These are phyloP conservation scores for Lentinula sp. DNA, from an alignment of 768 basidiomycete species.

Conservation along the genomic window DNA sequence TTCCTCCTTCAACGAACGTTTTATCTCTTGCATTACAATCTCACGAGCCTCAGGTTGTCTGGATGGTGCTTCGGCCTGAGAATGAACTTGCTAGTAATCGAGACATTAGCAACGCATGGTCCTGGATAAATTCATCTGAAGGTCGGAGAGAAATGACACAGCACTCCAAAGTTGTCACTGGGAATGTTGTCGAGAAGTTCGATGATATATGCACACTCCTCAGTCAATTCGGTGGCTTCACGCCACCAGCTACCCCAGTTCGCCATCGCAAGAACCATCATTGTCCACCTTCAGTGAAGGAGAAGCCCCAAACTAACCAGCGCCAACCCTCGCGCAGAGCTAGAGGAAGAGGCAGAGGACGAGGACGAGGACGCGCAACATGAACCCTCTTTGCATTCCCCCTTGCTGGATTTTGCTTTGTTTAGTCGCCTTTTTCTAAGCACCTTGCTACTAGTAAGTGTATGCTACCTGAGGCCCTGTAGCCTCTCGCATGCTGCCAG, in stretches of 20 bases:
- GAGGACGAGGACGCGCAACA: not conserved
- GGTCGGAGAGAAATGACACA: conserved; percentile 18
- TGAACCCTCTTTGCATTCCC: not conserved
- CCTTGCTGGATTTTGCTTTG: not conserved
- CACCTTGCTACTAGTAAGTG: no score
- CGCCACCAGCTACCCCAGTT: conserved; percentile 32
- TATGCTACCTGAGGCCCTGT: no score
- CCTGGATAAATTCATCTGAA: conserved; percentile 33
- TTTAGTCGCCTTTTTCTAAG: not conserved
- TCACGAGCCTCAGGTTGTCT: conserved; percentile 56
- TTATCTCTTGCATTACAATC: conserved; percentile 56
- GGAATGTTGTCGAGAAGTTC: conserved; percentile 26
- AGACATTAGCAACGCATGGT: conserved; percentile 49
- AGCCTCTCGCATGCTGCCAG: no score
- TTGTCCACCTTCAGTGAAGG: not conserved
- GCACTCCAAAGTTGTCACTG: conserved; percentile 12
- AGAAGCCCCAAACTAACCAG: not conserved
- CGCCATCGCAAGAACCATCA: conserved; percentile 9
- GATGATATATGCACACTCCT: conserved; percentile 50
- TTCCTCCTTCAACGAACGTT: conserved; percentile 33
- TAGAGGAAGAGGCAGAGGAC: not conserved
- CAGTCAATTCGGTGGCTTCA: conserved; percentile 43
- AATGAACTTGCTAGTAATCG: conserved; percentile 42
- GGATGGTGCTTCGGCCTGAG: conserved; percentile 46
- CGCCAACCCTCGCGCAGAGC: not conserved